Evolutionary conservation across 768 basidiomycete species (phyloP), one percentile per base, ranked within the genome.

Genomic region (Mycena albidolilacea): DNA sequence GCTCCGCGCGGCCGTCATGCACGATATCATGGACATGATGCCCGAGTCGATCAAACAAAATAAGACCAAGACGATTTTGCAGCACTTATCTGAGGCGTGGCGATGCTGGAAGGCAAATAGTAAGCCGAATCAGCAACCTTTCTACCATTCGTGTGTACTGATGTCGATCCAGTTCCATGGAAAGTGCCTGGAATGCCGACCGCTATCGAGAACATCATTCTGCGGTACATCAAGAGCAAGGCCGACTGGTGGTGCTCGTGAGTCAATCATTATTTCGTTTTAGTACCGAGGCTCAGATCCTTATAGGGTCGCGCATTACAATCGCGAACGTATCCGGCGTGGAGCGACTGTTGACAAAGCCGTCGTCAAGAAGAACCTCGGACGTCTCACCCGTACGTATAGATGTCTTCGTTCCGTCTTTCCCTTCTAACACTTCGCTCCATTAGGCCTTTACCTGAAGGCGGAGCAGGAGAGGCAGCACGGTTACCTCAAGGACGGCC

Each of bases 11-110:
- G 97, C 98, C 59, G 97, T 99, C 78, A 99, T 99, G 98, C 97
- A 98, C 84, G 97, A 99, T 82, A 99, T 99, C 77, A 87, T 99
- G 77, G 97, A 99, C 86, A 98, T 99, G 97, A 98, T 99, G 97
- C 98, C 98, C 8, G 98, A 99, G 82, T 96, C 95, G 2, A 97
- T 99, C 87, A 97, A 97, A 84, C 96, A 97, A 84, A 99, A 99
- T 85, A 99, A 99, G 87, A 92, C 97, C n/a, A 99, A 99, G 87
- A 99, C 98, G 12, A 99, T 99, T 76, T 80, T 99, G 80, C 98
- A 99, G 81, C 98, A 99, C 81, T 84, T 99, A 76, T 98, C 97
- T 4, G 98, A 99, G 81, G 98, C 97, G 11, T 99, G 98, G 98
- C 89, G 97, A 77, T 98, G 97, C 83, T 96, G 95, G 95, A 96